Conservation (phyloP, 208 protist species). For the Trypanosoma congolense region DNA sequence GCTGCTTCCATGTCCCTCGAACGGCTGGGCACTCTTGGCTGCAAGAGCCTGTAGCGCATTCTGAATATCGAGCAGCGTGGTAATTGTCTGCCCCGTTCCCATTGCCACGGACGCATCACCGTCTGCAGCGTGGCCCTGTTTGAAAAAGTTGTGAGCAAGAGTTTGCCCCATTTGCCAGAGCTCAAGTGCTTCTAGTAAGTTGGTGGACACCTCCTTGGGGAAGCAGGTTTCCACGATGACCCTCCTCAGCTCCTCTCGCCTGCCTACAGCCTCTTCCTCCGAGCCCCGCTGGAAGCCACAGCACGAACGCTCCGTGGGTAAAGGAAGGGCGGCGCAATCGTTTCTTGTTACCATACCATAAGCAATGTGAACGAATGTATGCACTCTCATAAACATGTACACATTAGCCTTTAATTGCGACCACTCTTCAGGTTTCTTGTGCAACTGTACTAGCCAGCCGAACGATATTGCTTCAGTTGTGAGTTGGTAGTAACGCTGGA, state of each 20-base stretch:
- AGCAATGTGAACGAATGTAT: slow-evolving; percentile 35
- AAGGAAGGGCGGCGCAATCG: not conserved
- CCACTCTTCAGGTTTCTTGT: slow-evolving; percentile 34
- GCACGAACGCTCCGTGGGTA: slow-evolving; percentile 15
- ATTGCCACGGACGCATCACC: slow-evolving; percentile 16
- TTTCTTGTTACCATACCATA: slow-evolving; percentile 8
- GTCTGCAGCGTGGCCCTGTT: slow-evolving; percentile 15
- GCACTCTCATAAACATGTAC: slow-evolving; percentile 48
- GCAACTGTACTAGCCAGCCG: slow-evolving; percentile 33
- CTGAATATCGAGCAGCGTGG: slow-evolving; percentile 56
- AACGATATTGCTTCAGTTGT: slow-evolving; percentile 58
- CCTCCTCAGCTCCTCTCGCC: slow-evolving; percentile 37
- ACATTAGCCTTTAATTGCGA: slow-evolving; percentile 30
- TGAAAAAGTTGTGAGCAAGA: slow-evolving; percentile 56
- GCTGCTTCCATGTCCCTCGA: too few species aligned
- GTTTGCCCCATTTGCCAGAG: slow-evolving; percentile 57
- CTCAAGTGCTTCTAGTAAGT: slow-evolving; percentile 41
- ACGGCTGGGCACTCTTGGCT: too few species aligned
- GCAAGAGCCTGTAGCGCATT: slow-evolving; percentile 34
- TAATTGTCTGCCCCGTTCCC: slow-evolving; percentile 39
- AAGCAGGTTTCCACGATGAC: slow-evolving; percentile 49
- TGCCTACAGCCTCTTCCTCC: slow-evolving; percentile 35
- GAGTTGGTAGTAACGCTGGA: slow-evolving; percentile 52
- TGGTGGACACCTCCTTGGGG: slow-evolving; percentile 29
- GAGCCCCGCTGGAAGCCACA: slow-evolving; percentile 36